Conservation (phyloP, 176 grass and related monocot species). For the Raddia distichophylla region DNA sequence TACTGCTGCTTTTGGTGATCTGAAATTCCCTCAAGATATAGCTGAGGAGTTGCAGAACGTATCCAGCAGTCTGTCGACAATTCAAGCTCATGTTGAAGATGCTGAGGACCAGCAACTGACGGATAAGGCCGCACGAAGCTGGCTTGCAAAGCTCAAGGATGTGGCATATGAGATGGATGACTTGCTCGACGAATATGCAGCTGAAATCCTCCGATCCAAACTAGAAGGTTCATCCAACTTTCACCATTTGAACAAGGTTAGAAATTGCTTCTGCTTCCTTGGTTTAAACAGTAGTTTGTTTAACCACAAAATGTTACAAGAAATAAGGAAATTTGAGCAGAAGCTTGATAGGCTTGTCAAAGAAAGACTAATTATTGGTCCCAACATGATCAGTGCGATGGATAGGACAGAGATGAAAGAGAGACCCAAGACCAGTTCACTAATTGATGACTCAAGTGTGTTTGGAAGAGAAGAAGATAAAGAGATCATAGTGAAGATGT, state of each 20-base stretch:
- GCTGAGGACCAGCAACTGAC: constrained; percentile 64
- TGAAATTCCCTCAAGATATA: constrained; percentile 45
- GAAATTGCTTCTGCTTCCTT: constrained; percentile 44
- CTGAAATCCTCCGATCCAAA: constrained; percentile 48
- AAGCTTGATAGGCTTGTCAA: constrained; percentile 65
- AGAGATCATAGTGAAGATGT: constrained; percentile 54
- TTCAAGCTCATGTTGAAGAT: constrained; percentile 76
- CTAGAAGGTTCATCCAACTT: constrained; percentile 29
- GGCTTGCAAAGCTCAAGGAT: constrained; percentile 72
- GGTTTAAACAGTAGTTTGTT: constrained; percentile 48
- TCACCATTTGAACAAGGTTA: constrained; percentile 58
- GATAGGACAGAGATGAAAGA: constrained; percentile 49
- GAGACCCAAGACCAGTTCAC: constrained; percentile 60
- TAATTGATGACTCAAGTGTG: constrained; percentile 59
- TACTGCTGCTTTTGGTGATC: constrained; percentile 49
- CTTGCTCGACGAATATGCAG: constrained; percentile 59
- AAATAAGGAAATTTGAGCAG: constrained; percentile 50
- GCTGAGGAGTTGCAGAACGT: constrained; percentile 58
- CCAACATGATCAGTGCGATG: constrained; percentile 34
- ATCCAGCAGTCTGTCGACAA: constrained; percentile 45
- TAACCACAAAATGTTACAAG: constrained; percentile 44
- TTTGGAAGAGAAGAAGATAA: constrained; percentile 76
- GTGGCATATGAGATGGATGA: constrained; percentile 73
- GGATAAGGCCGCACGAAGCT: constrained; percentile 51
- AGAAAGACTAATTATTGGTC: constrained; percentile 55